Evolutionary conservation across 768 basidiomycete genomes (phyloP).

Genomic region (Coprinopsis marcescibilis): DNA sequence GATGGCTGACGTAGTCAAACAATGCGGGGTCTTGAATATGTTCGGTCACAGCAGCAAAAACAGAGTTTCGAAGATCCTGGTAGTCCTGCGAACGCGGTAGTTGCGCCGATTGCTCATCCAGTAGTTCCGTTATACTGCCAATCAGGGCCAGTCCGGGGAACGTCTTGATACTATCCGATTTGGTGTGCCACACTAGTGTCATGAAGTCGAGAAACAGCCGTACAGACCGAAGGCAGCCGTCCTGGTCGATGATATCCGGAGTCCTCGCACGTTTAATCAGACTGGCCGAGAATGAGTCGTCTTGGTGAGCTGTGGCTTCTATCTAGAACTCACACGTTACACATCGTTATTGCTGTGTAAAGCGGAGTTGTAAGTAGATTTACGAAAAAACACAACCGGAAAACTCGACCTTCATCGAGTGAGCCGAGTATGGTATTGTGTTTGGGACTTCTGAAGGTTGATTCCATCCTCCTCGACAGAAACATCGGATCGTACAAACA

Average conservation of each 20-base stretch:
- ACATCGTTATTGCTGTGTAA: too few relatives aligned
- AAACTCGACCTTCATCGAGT: too few relatives aligned
- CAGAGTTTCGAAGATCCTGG: neutral
- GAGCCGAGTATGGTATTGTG: neutral
- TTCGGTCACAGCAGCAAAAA: neutral
- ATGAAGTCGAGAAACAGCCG: conserved; percentile 26
- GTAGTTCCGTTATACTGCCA: neutral
- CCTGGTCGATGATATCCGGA: neutral
- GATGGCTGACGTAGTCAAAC: neutral
- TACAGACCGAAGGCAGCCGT: conserved; percentile 13
- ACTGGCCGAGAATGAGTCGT: too few relatives aligned
- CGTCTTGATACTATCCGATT: neutral
- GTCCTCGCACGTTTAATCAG: neutral
- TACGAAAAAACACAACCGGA: too few relatives aligned
- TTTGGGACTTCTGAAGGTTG: neutral
- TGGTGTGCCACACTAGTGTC: conserved; percentile 28
- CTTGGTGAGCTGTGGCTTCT: too few relatives aligned
- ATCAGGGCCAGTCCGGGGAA: neutral
- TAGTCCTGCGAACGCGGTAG: neutral
- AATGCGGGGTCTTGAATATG: neutral
- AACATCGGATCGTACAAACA: neutral
- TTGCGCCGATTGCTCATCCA: neutral
- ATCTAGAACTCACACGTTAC: too few relatives aligned
- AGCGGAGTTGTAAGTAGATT: too few relatives aligned
- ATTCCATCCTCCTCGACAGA: neutral